Conservation (phyloP, 305 asterid species). For the Solanum hybrid region DNA sequence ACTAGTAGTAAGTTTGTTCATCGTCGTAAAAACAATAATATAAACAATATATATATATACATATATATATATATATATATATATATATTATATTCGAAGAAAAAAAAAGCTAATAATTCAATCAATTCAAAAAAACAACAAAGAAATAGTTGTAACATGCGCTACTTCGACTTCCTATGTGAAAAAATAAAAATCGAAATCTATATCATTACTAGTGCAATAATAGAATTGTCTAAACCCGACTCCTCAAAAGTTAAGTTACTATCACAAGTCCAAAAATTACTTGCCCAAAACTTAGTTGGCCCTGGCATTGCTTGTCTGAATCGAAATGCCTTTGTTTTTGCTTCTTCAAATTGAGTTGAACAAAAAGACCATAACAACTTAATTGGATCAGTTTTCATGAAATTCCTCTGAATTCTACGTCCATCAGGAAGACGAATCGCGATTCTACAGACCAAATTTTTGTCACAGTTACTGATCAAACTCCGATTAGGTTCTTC, state of each 20-base stretch:
- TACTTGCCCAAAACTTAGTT: neutral
- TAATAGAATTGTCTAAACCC: neutral
- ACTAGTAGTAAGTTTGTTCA: neutral
- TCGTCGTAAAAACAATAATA: neutral
- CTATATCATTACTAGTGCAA: neutral
- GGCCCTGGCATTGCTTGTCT: neutral
- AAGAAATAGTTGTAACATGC: neutral
- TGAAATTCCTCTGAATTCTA: slow-evolving; percentile 9
- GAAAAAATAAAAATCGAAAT: neutral
- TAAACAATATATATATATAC: too few relatives aligned
- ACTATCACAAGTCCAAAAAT: neutral
- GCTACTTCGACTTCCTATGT: too few relatives aligned
- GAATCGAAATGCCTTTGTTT: neutral
- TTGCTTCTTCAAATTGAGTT: neutral
- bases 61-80: too few relatives aligned
- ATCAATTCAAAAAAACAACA: neutral
- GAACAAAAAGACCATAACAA: slow-evolving; percentile 12
- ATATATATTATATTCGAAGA: too few relatives aligned
- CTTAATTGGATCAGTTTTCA: neutral
- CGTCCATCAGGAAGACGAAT: slow-evolving; percentile 9
- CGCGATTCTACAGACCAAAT: slow-evolving; percentile 1
- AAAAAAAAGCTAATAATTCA: too few relatives aligned
- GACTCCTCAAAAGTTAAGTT: slow-evolving; percentile 8
- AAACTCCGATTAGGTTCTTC: slow-evolving; percentile 1
- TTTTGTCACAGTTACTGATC: neutral